Evolutionary conservation across 352 stramenopile species (phyloP), one percentile per base, ranked within the genome.

Genomic region (Globisporangium spiculum): DNA sequence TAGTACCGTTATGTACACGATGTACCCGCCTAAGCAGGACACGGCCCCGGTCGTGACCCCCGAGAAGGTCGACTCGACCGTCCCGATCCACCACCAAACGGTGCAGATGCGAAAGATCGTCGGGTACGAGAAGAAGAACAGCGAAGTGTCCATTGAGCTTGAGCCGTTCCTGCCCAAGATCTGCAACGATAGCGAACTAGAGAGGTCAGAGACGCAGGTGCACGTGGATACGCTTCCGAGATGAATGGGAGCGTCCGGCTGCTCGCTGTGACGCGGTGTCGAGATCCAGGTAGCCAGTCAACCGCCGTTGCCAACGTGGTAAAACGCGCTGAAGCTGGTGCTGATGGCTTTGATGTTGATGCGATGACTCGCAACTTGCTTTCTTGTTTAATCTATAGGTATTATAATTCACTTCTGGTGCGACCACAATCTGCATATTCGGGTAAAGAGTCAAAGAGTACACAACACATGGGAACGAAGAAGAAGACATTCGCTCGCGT

Each of bases 1-100:
- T 30, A 87, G 79, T 56, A 92, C 84, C 9, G 70, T 83, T 36
- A 64, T 94, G 64, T 94, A 94, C 74, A 89, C 84, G 36, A 78
- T 86, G 48, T 91, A 93, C 54, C 80, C 87, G 16, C 80, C 83
- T 24, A 70, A 63, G 68, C 65, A 67, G 44, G 59, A 62, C 14
- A 52, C 57, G n/a, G 80, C 83, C 59, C 30, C 67, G 1, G 57
- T 67, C 16, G 58, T 63, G 32, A 60, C 62, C 4, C 64, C 36
- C 26, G 53, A 63, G 36, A 71, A 71, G 38, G 67, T 71, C 52
- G 52, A 71, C 41, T 46, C 59, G 48, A 71, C 66, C 1, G 32
- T 71, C 54, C 8, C 59, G 10, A 70, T 70, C 50, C 59, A 54
- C 24, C 58, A 71, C 50, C 36, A 66, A 3, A 3, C 6, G 3